A percentile compares a stretch with the other conserved stretches of the same genome.
Conservation (phyloP, 768 basidiomycete genomes). For the Leccinum olivaceopallidum region DNA sequence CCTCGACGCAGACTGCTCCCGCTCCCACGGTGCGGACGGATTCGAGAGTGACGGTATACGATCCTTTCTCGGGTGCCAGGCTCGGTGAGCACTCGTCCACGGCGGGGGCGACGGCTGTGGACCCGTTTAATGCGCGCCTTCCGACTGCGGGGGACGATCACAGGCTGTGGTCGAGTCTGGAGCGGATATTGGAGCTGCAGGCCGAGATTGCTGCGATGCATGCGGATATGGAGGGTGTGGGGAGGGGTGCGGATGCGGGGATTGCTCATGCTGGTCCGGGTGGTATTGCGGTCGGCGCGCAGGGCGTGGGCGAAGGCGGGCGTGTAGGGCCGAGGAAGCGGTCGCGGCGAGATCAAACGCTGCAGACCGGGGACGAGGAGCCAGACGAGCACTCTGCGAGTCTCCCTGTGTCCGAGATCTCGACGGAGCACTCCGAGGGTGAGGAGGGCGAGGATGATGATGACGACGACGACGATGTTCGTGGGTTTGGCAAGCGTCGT, state of each 20-base stretch:
- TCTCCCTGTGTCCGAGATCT: constrained; percentile 22
- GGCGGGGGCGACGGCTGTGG: constrained; percentile 8
- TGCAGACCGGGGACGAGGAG: constrained; percentile 32
- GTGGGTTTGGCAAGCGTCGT: constrained; percentile 52
- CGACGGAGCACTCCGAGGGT: constrained; percentile 34
- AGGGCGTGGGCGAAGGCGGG: constrained; percentile 14
- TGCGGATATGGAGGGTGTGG: constrained; percentile 68
- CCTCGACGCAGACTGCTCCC: constrained; percentile 7
- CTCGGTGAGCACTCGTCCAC: constrained; percentile 23
- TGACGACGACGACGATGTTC: constrained; percentile 41
- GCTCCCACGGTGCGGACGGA: constrained; percentile 2
- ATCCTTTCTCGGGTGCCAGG: constrained; percentile 34
- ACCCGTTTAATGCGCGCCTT: constrained; percentile 9
- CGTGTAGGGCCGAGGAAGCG: constrained; percentile 21
- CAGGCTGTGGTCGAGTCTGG: constrained; percentile 67
- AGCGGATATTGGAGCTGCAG: constrained; percentile 69
- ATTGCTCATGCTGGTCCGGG: constrained; percentile 3
- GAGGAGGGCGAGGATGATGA: constrained; percentile 37
- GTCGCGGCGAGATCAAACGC: constrained; percentile 36
- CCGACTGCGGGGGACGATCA: constrained; percentile 39
- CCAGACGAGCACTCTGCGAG: constrained; percentile 20
- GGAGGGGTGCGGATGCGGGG: constrained; percentile 12
- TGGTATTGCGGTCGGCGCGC: constrained; percentile 28
- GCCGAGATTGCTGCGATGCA: constrained; percentile 73
- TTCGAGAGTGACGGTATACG: constrained; percentile 27